These are phyloP conservation scores for Verticillium dahliae DNA, from an alignment of 2,329 filamentous ascomycete species.

Conservation along the genomic window DNA sequence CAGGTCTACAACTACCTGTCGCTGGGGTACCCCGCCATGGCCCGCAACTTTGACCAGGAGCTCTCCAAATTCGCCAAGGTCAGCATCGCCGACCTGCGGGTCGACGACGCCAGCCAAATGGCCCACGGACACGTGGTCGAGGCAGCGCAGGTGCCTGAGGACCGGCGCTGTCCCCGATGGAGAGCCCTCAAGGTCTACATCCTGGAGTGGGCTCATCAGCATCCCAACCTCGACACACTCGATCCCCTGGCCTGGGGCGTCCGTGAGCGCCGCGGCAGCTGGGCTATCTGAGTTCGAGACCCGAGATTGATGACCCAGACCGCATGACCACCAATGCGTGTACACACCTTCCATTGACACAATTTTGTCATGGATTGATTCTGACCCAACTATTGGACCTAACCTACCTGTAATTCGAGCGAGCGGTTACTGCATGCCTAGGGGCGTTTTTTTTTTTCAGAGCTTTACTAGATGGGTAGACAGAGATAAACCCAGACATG, in stretches of 20 bases:
- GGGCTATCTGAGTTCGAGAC: slow-evolving; percentile 50
- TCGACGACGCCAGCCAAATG: slow-evolving; percentile 56
- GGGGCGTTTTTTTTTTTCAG: not conserved
- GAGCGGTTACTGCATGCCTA: not conserved
- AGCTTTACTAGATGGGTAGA: not conserved
- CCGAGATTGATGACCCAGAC: not conserved
- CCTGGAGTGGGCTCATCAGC: slow-evolving; percentile 81
- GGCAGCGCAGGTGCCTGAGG: slow-evolving; percentile 38
- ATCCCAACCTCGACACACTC: slow-evolving; percentile 63
- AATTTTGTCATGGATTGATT: too few species aligned
- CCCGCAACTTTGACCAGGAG: slow-evolving; percentile 77
- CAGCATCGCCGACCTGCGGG: slow-evolving; percentile 58
- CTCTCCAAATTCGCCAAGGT: slow-evolving; percentile 74
- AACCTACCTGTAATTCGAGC: not conserved
- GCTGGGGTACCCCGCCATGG: slow-evolving; percentile 82
- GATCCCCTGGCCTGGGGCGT: slow-evolving; percentile 62
- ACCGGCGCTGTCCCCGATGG: slow-evolving; percentile 65
- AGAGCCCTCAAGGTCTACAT: slow-evolving; percentile 78
- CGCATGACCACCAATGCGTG: not conserved
- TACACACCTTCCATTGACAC: not conserved
- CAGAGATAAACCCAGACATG: too few species aligned
- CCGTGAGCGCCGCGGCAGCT: slow-evolving; percentile 60
- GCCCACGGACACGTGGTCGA: slow-evolving; percentile 68
- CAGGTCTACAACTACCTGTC: slow-evolving; percentile 98
- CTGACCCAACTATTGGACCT: too few species aligned